Conservation (phyloP, 208 protist genomes). For the Crithidia mellificae region DNA sequence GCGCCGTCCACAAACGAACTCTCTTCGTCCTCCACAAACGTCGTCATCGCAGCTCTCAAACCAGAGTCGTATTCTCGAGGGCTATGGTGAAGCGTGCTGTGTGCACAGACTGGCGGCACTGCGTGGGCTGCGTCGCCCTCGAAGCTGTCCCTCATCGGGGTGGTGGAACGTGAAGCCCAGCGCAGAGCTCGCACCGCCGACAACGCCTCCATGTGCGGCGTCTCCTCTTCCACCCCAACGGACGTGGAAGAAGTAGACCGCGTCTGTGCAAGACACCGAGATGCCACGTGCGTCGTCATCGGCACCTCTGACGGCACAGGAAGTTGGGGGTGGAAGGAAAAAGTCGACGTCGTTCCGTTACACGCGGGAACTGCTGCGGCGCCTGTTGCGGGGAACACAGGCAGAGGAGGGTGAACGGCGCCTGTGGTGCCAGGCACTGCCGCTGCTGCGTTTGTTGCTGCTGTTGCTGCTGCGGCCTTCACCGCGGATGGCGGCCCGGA, state of each 20-base stretch:
- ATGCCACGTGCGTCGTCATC: neutral
- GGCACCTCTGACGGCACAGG: too few species aligned
- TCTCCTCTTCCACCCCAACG: neutral
- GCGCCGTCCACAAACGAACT: neutral
- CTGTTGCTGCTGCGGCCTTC: neutral
- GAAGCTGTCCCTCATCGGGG: neutral
- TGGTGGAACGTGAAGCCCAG: constrained; percentile 12
- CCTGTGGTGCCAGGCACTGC: neutral
- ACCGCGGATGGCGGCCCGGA: neutral
- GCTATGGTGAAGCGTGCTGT: too few species aligned
- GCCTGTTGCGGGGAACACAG: neutral
- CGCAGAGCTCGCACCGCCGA: constrained; percentile 13
- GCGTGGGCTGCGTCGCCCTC: neutral
- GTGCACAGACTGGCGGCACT: neutral
- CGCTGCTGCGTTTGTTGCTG: neutral
- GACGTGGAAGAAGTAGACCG: neutral
- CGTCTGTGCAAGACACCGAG: neutral
- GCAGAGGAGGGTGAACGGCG: neutral
- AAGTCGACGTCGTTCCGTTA: neutral
- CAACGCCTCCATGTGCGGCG: neutral
- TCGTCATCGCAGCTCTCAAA: neutral
- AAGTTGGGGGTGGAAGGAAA: too few species aligned
- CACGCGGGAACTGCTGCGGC: neutral
- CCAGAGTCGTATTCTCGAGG: too few species aligned
- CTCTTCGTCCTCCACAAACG: neutral